Base-by-base conservation (phyloP, 176 grass and related monocot genomes). In the Paspalum vaginatum region DNA sequence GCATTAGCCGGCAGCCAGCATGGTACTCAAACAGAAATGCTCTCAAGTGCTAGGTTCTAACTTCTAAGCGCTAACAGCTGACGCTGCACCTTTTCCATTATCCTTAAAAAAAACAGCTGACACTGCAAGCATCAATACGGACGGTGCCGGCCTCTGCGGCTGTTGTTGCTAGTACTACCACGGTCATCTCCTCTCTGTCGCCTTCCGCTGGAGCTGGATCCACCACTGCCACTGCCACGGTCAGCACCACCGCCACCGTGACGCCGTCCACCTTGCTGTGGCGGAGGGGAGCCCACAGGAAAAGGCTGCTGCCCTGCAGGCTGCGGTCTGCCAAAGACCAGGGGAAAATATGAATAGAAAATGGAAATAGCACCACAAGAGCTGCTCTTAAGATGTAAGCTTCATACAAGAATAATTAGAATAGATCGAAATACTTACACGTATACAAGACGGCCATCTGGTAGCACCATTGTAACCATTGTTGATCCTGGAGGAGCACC, bases 391-490 rank as follows among this genome's bases (percentile, higher is more conserved):
- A n/a, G n/a, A 50, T 66, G 13, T 55, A 76, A 60, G 5, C 26
- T 11, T 32, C 32, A 3, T 32, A 32, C 32, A 32, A 32, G 32
- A 32, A 32, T 32, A 32, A 32, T 26, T 55, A 68, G 5, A 69
- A 50, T 14, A 81, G 2, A 70, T 63, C 2, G 11, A 56, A 65
- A 6, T 56, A 75, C 81, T 87, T 84, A 91, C 85, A 87, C 81
- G 20, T 91, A 91, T 84, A 75, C 85, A 76, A 87, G 72, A 44
- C 77, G 76, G 21, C 89, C 85, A 47, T 91, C 89, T 0, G 89
- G 77, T 68, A 91, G 53, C 38, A 87, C 20, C 89, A 87, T 87
- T 14, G 85, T 85, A 17, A 81, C 66, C 89, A 91, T 91, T 56
- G 81, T 40, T 47, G 78, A 54, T 12, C 81, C 89, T 61, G 80